Evolutionary conservation across 1,284 basidiomycete species (phyloP).

Genomic region (Pholiota adiposa): DNA sequence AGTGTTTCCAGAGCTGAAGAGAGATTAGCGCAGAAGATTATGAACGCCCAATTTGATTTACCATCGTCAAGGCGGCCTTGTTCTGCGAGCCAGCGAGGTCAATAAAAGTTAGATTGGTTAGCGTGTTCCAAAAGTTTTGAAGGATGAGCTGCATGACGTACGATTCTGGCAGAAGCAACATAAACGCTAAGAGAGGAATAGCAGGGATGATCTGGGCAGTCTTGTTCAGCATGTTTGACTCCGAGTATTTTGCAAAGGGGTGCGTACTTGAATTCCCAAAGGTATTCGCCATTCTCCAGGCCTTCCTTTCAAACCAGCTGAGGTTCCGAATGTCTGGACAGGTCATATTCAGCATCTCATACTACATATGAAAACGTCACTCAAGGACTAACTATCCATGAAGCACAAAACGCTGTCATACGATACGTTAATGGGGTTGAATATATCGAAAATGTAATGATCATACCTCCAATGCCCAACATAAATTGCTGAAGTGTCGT

Average conservation of each 20-base stretch:
- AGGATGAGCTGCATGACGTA: constrained; percentile 8
- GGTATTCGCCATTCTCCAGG: constrained; percentile 59
- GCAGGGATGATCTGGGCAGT: constrained; percentile 42
- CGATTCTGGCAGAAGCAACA: constrained; percentile 48
- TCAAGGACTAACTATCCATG: constrained; percentile 47
- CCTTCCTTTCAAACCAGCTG: constrained; percentile 37
- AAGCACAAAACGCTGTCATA: constrained; percentile 43
- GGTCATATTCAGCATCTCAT: neutral
- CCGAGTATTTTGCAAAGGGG: no score
- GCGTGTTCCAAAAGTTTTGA: neutral
- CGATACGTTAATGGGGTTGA: neutral
- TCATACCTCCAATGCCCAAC: constrained; percentile 45
- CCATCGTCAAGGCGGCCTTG: constrained; percentile 55
- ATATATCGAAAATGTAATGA: neutral
- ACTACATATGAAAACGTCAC: constrained; percentile 3
- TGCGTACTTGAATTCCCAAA: constrained; percentile 43
- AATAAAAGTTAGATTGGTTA: constrained; percentile 4
- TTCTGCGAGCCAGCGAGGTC: constrained; percentile 65
- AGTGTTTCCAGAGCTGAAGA: constrained; percentile 38
- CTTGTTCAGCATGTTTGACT: no score
- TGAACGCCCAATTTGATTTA: neutral
- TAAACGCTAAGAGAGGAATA: constrained; percentile 60
- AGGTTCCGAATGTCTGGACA: constrained; percentile 40
- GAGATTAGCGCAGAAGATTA: neutral
- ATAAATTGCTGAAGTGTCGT: constrained; percentile 65